These are phyloP conservation scores for Mortierella sp. DNA, from an alignment of 371 early-diverging fungal species.

Conservation along the genomic window DNA sequence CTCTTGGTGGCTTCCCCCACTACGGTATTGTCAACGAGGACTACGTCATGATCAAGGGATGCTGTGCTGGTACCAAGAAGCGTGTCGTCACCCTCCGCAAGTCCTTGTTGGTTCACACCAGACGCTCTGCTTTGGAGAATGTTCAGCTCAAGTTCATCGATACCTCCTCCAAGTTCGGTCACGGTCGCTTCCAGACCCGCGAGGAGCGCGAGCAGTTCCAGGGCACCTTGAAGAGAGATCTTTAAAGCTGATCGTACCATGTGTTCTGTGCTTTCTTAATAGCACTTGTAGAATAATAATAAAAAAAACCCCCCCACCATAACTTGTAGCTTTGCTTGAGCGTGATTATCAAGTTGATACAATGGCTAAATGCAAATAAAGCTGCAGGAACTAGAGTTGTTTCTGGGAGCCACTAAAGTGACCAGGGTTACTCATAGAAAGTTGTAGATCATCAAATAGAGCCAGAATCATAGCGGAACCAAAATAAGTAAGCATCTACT, in stretches of 20 bases:
- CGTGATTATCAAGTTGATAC: too few relatives aligned
- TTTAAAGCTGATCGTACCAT: conserved; percentile 27
- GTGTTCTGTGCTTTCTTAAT: not conserved
- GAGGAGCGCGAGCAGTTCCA: conserved; percentile 98
- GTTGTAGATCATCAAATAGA: too few relatives aligned
- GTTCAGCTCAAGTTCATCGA: conserved; percentile 99
- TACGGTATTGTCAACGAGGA: conserved; percentile 99
- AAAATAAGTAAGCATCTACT: too few relatives aligned
- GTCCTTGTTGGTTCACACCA: conserved; percentile 95
- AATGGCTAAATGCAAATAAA: too few relatives aligned
- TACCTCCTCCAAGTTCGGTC: conserved; percentile 99
- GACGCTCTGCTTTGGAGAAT: conserved; percentile 96
- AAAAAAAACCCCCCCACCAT: too few relatives aligned
- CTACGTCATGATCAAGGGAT: conserved; percentile 99
- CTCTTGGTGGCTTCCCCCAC: conserved; percentile 99
- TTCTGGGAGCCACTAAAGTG: too few relatives aligned
- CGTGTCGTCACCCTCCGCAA: conserved; percentile 99
- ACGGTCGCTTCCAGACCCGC: conserved; percentile 99
- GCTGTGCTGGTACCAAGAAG: conserved; percentile 98
- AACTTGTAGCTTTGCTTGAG: too few relatives aligned
- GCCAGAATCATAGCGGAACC: too few relatives aligned
- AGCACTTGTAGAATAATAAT: not conserved
- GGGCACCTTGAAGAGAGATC: conserved; percentile 95
- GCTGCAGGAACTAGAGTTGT: too few relatives aligned
- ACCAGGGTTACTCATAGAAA: too few relatives aligned